Percentiles rank a stretch among this genome's conserved stretches.
These are phyloP conservation scores for Avena eriantha DNA, from an alignment of 176 grass and related monocot species.

Conservation along the genomic window DNA sequence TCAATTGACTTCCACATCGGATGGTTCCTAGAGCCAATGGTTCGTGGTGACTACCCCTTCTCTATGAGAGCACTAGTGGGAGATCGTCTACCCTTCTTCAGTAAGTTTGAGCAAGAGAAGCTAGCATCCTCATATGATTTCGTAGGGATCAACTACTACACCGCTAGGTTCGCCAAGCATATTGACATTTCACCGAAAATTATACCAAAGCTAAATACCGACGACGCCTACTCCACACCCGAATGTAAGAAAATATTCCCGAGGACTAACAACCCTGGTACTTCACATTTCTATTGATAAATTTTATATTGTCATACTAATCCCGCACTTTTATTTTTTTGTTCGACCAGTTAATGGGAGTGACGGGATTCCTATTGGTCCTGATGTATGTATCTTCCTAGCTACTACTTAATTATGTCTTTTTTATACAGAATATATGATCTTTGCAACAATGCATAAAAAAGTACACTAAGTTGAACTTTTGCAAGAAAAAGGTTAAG, in stretches of 20 bases:
- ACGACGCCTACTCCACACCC: background rate
- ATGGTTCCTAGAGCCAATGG: constrained; percentile 27
- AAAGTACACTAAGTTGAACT: background rate
- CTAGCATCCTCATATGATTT: constrained; percentile 3
- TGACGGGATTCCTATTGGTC: background rate
- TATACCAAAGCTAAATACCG: background rate
- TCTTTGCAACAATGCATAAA: background rate
- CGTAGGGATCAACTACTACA: constrained; percentile 43
- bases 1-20: constrained; percentile 5
- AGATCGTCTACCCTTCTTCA: constrained; percentile 25
- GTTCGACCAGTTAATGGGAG: background rate
- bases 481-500: background rate
- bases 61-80: background rate
- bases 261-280: background rate
- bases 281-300: background rate
- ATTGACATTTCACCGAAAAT: background rate
- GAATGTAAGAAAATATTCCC: background rate
- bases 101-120: background rate
- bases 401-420: background rate
- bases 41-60: constrained; percentile 42
- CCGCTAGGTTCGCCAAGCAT: background rate
- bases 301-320: background rate
- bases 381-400: background rate
- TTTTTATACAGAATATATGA: background rate
- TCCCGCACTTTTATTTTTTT: background rate